Evolutionary conservation across 805 yeast species (phyloP).

Genomic region (Cyberlindnera euphorbiae): DNA sequence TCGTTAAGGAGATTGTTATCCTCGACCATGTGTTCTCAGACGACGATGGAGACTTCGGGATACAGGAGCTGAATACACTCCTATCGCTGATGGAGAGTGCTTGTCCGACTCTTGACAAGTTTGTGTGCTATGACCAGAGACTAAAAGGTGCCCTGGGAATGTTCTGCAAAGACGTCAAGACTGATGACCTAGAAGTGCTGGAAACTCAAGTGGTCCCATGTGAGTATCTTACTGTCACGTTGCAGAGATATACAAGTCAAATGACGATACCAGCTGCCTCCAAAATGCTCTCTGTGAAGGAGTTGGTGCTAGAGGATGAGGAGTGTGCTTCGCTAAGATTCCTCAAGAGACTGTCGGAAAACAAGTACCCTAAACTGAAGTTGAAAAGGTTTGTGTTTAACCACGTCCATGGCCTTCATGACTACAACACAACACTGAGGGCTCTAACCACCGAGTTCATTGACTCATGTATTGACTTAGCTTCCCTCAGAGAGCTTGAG

Average conservation of each 20-base stretch:
- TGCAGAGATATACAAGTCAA: constrained; percentile 12
- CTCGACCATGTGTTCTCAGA: constrained; percentile 29
- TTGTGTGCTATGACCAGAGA: constrained; percentile 14
- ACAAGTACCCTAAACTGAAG: constrained; percentile 22
- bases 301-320: constrained; percentile 30
- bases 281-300: constrained; percentile 13
- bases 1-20: constrained; percentile 33
- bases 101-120: constrained; percentile 14
- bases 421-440: constrained; percentile 33
- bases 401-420: constrained; percentile 42
- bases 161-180: constrained; percentile 10
- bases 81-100: constrained; percentile 22
- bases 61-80: constrained; percentile 16
- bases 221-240: constrained; percentile 9
- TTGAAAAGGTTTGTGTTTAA: constrained; percentile 35
- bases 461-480: constrained; percentile 27
- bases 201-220: constrained; percentile 4
- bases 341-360: constrained; percentile 27
- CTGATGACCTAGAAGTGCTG: constrained; percentile 10
- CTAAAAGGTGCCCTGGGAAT: constrained; percentile 7
- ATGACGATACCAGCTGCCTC: constrained; percentile 4
- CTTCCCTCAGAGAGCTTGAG: constrained; percentile 38
- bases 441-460: constrained; percentile 29
- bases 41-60: constrained; percentile 10
- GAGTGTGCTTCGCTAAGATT: constrained; percentile 34